A percentile compares a stretch with the other conserved stretches of the same genome.
Conservation (phyloP, 495 filamentous ascomycete species). For the Penicillium verhagenii region DNA sequence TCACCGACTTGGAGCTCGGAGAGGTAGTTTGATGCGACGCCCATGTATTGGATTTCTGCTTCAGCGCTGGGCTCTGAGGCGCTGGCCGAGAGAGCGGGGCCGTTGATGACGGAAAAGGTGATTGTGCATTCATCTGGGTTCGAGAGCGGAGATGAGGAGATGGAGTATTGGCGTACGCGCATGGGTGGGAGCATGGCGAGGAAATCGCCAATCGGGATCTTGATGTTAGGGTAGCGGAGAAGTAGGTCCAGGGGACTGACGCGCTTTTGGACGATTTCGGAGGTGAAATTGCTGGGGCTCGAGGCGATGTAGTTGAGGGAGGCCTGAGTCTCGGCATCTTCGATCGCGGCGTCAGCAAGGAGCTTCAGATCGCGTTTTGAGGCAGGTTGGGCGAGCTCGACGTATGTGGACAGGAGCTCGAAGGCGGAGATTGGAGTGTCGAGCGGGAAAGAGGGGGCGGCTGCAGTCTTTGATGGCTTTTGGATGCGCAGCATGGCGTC, state of each 20-base stretch:
- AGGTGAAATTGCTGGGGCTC: slow-evolving; percentile 42
- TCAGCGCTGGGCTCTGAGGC: slow-evolving; percentile 31
- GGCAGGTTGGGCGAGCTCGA: slow-evolving; percentile 70
- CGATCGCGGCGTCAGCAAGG: slow-evolving; percentile 42
- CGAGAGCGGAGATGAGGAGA: slow-evolving; percentile 70
- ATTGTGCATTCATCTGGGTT: slow-evolving; percentile 59
- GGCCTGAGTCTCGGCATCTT: slow-evolving; percentile 27
- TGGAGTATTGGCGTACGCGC: slow-evolving; percentile 74
- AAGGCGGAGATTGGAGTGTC: slow-evolving; percentile 56
- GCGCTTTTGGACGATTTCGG: slow-evolving; percentile 55
- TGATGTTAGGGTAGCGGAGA: slow-evolving; percentile 53
- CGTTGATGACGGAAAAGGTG: slow-evolving; percentile 64
- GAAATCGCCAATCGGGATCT: slow-evolving; percentile 60
- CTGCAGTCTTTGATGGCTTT: slow-evolving; percentile 30
- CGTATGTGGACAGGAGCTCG: slow-evolving; percentile 65
- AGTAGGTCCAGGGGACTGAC: slow-evolving; percentile 65
- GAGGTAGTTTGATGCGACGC: slow-evolving; percentile 61
- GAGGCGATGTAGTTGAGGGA: slow-evolving; percentile 32
- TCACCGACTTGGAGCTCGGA: slow-evolving; percentile 57
- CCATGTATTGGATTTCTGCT: slow-evolving; percentile 37
- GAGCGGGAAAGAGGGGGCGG: slow-evolving; percentile 56
- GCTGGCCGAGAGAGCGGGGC: slow-evolving; percentile 48
- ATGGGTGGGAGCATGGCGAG: slow-evolving; percentile 71
- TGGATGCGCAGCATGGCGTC: slow-evolving; percentile 54
- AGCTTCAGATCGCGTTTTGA: slow-evolving; percentile 51